phyloP scores from a whole-genome alignment of 805 yeast species.

The Candida multigemmis region DNA sequence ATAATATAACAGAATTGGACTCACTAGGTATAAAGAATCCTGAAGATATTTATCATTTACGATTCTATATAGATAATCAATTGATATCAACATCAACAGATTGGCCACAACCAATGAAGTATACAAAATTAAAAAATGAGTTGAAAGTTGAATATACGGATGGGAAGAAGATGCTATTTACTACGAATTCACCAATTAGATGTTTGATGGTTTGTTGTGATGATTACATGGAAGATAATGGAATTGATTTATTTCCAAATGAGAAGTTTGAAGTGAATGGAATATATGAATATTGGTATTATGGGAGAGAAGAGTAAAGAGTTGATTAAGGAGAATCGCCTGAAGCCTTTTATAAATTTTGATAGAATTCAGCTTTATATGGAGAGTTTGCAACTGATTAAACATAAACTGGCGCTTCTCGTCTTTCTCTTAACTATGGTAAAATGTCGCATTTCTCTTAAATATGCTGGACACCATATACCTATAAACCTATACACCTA shows the following conservation, averaged over 20 bases:
- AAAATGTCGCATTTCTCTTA: too few relatives aligned
- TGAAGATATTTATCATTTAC: conserved; percentile 1
- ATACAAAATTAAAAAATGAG: conserved; percentile 17
- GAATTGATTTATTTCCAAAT: conserved; percentile 38
- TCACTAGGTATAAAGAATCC: background rate
- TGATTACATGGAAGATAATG: conserved; percentile 29
- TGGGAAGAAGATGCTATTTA: conserved; percentile 14
- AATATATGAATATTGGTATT: too few relatives aligned
- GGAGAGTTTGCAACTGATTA: too few relatives aligned
- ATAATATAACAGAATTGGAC: conserved; percentile 16
- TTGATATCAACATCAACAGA: conserved; percentile 25
- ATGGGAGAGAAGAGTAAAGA: too few relatives aligned
- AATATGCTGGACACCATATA: too few relatives aligned
- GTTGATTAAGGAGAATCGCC: too few relatives aligned
- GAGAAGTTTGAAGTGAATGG: conserved; percentile 1
- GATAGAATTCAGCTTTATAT: too few relatives aligned
- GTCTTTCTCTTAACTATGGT: too few relatives aligned
- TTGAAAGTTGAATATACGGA: conserved; percentile 12
- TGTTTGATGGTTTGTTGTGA: conserved; percentile 24
- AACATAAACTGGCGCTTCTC: too few relatives aligned
- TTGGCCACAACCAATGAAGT: conserved; percentile 45
- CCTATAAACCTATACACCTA: too few relatives aligned
- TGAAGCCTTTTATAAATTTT: too few relatives aligned
- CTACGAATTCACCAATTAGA: conserved; percentile 31
- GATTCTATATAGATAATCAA: conserved; percentile 1